Evolutionary conservation across 305 asterid genomes (phyloP), one percentile per base, ranked within the genome.

Genomic region (Andrographis paniculata): DNA sequence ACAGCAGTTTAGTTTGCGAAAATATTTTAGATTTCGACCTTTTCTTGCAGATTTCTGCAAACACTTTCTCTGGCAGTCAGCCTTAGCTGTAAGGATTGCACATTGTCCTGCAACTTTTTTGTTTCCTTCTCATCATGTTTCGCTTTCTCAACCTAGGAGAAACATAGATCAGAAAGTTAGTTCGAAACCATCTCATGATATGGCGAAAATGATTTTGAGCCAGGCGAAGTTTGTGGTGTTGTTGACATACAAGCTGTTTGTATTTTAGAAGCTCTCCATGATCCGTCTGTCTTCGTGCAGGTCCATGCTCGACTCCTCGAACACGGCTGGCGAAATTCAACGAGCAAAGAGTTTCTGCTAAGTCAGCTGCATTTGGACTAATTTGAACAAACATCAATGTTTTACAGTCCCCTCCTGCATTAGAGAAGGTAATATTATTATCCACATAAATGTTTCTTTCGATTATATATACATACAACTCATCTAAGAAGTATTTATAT

Each of bases 321-420:
- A 80, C 94, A 27, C 98, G 96, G 55, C 82, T 89, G 19, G 98
- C 98, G 42, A 89, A 89, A 67, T 82, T 89, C 63, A 89, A 72
- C 16, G 98, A 91, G 68, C 98, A 91, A 40, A 86, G 55, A 30
- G 95, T 86, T 78, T 91, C 98, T 49, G 96, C 95, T 23, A 86
- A 63, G 61, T 91, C 95, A 39, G 76, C 62, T 5, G 37, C 22
- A 55, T 56, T 74, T 30, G 95, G 93, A 68, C 95, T 89, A 52
- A 89, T 80, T 56, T 89, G 98, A 46, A 89, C 95, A 59, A 89
- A 89, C 98, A 89, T 89, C 67, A 85, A 44, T 8, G 95, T 82
- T 64, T 89, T 89, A 68, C 98, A 85, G 67, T 85, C 94, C 20
- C 95, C 95, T 2, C 98, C 95, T 89, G 76, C 86, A 82, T n/a